Percentiles rank a stretch among this genome's conserved stretches.
Evolutionary conservation across 345 rosid species (phyloP).

Genomic region (Eucalyptus victrix): DNA sequence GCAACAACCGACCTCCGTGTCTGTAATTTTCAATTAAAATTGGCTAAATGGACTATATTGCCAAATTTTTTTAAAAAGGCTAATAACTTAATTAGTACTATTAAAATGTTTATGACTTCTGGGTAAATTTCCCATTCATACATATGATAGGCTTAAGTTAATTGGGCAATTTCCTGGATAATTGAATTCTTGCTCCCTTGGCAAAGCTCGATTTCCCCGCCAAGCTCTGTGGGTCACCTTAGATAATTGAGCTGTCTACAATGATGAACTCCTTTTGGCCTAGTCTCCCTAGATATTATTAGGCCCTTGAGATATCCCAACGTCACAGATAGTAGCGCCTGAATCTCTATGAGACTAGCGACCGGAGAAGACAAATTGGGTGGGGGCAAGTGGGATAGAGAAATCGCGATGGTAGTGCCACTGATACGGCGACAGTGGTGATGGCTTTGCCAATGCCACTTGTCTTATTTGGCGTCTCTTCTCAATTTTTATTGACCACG

Average conservation of each 20-base stretch:
- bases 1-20: rapidly evolving
- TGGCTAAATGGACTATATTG: no score
- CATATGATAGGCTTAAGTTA: no score
- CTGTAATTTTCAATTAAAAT: rapidly evolving
- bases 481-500: background rate
- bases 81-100: no score
- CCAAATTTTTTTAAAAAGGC: rapidly evolving
- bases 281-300: background rate
- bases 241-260: background rate
- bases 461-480: background rate
- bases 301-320: background rate
- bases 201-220: background rate
- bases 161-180: background rate
- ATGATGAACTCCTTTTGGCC: background rate
- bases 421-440: no score
- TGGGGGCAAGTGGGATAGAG: no score
- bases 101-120: no score
- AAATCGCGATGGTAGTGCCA: no score
- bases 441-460: background rate
- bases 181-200: background rate
- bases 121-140: rapidly evolving
- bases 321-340: background rate
- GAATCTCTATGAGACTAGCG: background rate
- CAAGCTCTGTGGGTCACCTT: background rate
- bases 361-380: background rate